Base-by-base conservation (phyloP, 129 eudicot species). In the Flaveria bidentis region DNA sequence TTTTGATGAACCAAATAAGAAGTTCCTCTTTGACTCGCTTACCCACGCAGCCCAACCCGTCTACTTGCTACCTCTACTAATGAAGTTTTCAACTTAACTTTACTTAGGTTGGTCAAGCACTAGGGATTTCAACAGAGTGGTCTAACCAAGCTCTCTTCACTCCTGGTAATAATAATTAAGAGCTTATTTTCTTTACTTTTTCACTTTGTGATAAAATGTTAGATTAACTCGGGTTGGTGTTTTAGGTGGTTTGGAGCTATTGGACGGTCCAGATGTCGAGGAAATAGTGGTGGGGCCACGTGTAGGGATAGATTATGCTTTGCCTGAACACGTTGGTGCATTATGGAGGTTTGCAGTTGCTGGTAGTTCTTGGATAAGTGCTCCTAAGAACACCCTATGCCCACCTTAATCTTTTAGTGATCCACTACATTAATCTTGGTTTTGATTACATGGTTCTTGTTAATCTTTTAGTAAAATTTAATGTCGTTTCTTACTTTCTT, bases 301-400 rank as follows among this genome's bases (percentile, higher is more conserved):
- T 45, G 97, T 94, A 20, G 98, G 97, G 41, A 94, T 94, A 30
- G 90, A 94, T 33, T 94, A 94, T 81, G 97, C 97, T 58, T 80
- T 58, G 67, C 82, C 96, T 6, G 92, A 89, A 84, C 92, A 91
- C 77, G 90, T 86, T 15, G 84, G 39, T 64, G 96, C 96, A 58
- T 71, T 84, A 44, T 94, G 98, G 98, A 91, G 98, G 83, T 94
- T 94, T 49, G 97, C 97, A 3, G 74, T 91, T 74, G 96, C 93
- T 9, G 97, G 81, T 61, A 85, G 87, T 68, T 86, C 82, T 46
- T 94, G 97, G 98, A 87, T 94, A 71, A 94, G 97, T 87, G 93
- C 96, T 50, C 98, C 96, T 52, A 94, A 84, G 78, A 94, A 89
- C 75, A 91, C 92, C 20, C 90, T 94, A 47, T 66, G 76, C 33